Evolutionary conservation across 371 early-diverging fungal genomes (phyloP).

Genomic region (Syncephalastrum sp.): DNA sequence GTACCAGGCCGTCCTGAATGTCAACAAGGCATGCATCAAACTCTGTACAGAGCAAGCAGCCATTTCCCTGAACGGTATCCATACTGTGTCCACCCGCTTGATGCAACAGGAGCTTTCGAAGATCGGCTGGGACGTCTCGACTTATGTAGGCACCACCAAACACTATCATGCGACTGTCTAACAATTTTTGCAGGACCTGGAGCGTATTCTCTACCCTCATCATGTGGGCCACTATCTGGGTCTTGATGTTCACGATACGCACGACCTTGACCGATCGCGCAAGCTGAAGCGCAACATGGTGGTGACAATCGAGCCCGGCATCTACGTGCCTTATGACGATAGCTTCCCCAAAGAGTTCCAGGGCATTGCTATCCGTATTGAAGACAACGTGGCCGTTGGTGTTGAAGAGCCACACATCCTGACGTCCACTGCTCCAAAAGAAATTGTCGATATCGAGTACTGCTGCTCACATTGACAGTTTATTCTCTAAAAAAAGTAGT

Average conservation of each 20-base stretch:
- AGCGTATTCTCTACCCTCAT: conserved; percentile 85
- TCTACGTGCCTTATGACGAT: conserved; percentile 84
- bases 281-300: conserved; percentile 82
- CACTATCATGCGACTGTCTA: background rate
- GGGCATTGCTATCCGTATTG: conserved; percentile 94
- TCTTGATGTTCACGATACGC: conserved; percentile 92
- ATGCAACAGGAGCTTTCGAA: conserved; percentile 65
- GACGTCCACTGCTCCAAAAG: conserved; percentile 81
- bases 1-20: conserved; percentile 83
- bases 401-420: conserved; percentile 70
- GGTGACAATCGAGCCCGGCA: conserved; percentile 94
- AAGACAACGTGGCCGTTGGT: conserved; percentile 89
- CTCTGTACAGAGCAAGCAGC: conserved; percentile 70
- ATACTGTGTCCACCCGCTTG: conserved; percentile 62
- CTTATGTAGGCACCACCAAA: conserved; percentile 39
- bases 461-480: conserved; percentile 35
- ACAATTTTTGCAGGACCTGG: conserved; percentile 51
- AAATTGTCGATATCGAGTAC: conserved; percentile 85
- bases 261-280: conserved; percentile 68
- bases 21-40: conserved; percentile 85
- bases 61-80: conserved; percentile 82
- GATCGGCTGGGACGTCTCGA: conserved; percentile 61
- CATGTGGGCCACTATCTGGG: conserved; percentile 96
- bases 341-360: conserved; percentile 81
- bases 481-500: no score